These are phyloP conservation scores for Ruellia speciosa DNA, from an alignment of 305 asterid species.

Conservation along the genomic window DNA sequence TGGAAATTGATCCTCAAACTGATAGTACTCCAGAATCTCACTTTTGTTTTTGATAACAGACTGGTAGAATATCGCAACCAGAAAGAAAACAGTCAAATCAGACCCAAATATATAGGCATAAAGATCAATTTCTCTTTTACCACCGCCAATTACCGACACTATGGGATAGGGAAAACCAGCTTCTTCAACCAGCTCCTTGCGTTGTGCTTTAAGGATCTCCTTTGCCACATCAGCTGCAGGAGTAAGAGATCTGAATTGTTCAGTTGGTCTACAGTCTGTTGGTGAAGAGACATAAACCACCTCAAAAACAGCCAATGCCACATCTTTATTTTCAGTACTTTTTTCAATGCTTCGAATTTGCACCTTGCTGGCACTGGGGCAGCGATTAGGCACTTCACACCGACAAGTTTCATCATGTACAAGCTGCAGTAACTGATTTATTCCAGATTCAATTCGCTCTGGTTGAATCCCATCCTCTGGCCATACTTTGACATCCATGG, in stretches of 20 bases:
- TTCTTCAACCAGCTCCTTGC: constrained; percentile 47
- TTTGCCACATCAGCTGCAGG: constrained; percentile 96
- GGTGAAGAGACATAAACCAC: constrained; percentile 77
- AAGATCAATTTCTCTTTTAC: constrained; percentile 89
- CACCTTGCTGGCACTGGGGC: constrained; percentile 83
- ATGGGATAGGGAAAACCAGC: constrained; percentile 76
- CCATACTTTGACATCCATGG: constrained; percentile 83
- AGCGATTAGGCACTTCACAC: constrained; percentile 36
- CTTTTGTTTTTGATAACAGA: constrained; percentile 89
- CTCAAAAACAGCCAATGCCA: constrained; percentile 89
- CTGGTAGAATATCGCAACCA: constrained; percentile 88
- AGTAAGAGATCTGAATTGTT: constrained; percentile 75
- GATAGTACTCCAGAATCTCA: constrained; percentile 91
- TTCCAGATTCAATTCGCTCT: constrained; percentile 90
- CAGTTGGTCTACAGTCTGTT: constrained; percentile 52
- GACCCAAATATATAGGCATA: constrained; percentile 92
- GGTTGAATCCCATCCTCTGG: constrained; percentile 98
- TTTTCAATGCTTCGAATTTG: constrained; percentile 92
- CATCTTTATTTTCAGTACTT: constrained; percentile 53
- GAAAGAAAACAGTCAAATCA: constrained; percentile 80
- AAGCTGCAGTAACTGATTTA: constrained; percentile 64
- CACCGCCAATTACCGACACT: constrained; percentile 86
- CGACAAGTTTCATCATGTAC: constrained; percentile 76
- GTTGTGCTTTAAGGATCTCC: constrained; percentile 63
- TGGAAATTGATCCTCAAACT: constrained; percentile 97